phyloP scores from a whole-genome alignment of 768 basidiomycete species.

The Lentinula sp. region DNA sequence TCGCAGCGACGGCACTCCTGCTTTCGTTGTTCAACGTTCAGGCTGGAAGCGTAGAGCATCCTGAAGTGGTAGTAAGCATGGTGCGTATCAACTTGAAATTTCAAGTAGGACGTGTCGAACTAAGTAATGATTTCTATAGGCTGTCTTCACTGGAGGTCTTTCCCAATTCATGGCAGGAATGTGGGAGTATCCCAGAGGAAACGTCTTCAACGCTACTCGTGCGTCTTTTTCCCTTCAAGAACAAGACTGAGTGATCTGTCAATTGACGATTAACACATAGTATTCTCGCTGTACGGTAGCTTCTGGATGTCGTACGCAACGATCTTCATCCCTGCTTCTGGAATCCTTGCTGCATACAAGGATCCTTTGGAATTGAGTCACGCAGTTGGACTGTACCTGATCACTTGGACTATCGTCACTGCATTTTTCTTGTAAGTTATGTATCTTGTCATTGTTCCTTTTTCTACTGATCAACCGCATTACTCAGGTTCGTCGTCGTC shows the following conservation, averaged over 20 bases:
- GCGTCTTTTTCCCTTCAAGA: constrained; percentile 14
- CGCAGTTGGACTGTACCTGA: constrained; percentile 64
- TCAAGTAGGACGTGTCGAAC: neutral
- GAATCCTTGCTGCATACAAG: constrained; percentile 47
- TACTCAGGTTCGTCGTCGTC: neutral
- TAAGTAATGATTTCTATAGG: neutral
- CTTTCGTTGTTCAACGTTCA: constrained; percentile 63
- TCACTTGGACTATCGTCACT: constrained; percentile 63
- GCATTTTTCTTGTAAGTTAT: constrained; percentile 52
- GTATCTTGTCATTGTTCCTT: neutral
- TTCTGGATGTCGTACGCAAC: constrained; percentile 80
- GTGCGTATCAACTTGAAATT: constrained; percentile 11
- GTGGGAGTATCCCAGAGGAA: constrained; percentile 65
- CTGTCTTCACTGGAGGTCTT: constrained; percentile 68
- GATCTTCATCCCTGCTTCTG: constrained; percentile 61
- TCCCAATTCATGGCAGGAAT: constrained; percentile 76
- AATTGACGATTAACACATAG: constrained; percentile 22
- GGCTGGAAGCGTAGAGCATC: constrained; percentile 37
- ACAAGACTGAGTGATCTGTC: neutral
- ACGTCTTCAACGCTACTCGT: constrained; percentile 65
- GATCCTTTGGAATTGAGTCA: constrained; percentile 35
- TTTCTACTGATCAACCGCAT: neutral
- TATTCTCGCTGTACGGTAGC: constrained; percentile 66
- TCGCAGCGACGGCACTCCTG: constrained; percentile 62
- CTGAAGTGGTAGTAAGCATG: constrained; percentile 74